Base-by-base conservation (phyloP, 2,329 filamentous ascomycete genomes). In the Bisporella sp. region DNA sequence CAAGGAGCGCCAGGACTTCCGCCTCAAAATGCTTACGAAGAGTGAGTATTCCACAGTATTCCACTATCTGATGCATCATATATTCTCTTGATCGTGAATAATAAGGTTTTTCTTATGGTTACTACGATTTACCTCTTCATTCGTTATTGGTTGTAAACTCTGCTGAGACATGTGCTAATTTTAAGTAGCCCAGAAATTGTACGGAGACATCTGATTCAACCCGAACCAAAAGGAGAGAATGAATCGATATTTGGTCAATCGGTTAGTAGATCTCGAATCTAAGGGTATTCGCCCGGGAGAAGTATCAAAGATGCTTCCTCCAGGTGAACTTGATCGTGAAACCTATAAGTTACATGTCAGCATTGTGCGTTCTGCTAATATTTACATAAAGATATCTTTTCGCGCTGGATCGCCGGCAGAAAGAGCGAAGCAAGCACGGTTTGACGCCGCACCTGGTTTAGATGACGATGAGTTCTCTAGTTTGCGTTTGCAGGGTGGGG, bases 381-480 rank as follows among this genome's bases (percentile, higher is more conserved):
- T 21, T 21, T 21, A 21, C 21, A 21, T 21, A 21, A 37, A 11
- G 9, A 64, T 54, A 63, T 67, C 45, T 62, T 70, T 56, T 60
- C 66, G 60, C 59, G 60, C 66, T 61, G 52, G 62, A 43, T 59
- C 66, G 54, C 54, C 66, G 59, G 52, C 65, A 48, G 35, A n/a
- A n/a, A 64, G 59, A 52, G 56, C 49, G 39, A 68, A 62, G 50
- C 65, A 63, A 47, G 61, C 52, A 55, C 54, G 56, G 48, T 59
- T 65, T 51, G 46, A 58, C 48, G 58, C 64, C 52, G 61, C 63
- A 47, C 62, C 62, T 57, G 63, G 69, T 62, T 59, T 70, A 12
- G 77, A 81, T 54, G 81, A 85, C 5, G 87, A 93, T 52, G 89
- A 95, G 63, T 99, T 99, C 66, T 96, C 91, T 31, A 97, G 93